A percentile compares a stretch with the other conserved stretches of the same genome.
phyloP scores from a whole-genome alignment of 805 yeast species.

The Candida mattraensis region DNA sequence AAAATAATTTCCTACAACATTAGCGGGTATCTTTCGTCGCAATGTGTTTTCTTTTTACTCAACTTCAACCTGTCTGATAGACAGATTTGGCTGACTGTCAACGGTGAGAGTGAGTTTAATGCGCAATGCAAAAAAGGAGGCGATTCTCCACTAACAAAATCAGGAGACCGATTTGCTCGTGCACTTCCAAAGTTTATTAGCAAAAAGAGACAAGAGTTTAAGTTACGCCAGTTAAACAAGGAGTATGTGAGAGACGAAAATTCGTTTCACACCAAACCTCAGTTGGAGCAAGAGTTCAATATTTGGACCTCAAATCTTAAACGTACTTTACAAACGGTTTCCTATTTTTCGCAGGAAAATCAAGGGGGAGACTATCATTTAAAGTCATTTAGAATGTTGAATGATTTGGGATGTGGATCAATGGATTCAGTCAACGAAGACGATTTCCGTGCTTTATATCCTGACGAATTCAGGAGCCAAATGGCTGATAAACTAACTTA shows the following conservation, averaged over 20 bases:
- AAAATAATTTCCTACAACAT: slow-evolving; percentile 56
- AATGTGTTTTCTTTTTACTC: slow-evolving; percentile 52
- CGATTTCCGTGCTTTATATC: slow-evolving; percentile 28
- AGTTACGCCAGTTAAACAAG: slow-evolving; percentile 33
- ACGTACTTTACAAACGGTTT: slow-evolving; percentile 34
- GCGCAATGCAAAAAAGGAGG: slow-evolving; percentile 32
- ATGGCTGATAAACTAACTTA: slow-evolving; percentile 32
- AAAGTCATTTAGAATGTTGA: slow-evolving; percentile 35
- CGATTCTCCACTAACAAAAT: slow-evolving; percentile 30
- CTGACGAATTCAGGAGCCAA: slow-evolving; percentile 30
- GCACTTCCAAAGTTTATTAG: slow-evolving; percentile 37
- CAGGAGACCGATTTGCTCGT: slow-evolving; percentile 34
- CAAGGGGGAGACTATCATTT: slow-evolving; percentile 25
- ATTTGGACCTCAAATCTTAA: slow-evolving; percentile 37
- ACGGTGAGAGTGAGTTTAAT: slow-evolving; percentile 35
- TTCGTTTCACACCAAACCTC: slow-evolving; percentile 19
- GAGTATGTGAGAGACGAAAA: slow-evolving; percentile 33
- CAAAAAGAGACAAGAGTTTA: slow-evolving; percentile 36
- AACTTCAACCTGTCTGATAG: slow-evolving; percentile 39
- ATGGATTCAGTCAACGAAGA: slow-evolving; percentile 33
- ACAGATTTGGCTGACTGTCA: slow-evolving; percentile 38
- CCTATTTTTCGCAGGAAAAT: slow-evolving; percentile 30
- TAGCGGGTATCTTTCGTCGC: slow-evolving; percentile 57
- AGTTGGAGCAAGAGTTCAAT: slow-evolving; percentile 30
- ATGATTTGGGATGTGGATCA: slow-evolving; percentile 37